Conservation (phyloP, 2,329 filamentous ascomycete genomes). For the Bretziella fagacearum region DNA sequence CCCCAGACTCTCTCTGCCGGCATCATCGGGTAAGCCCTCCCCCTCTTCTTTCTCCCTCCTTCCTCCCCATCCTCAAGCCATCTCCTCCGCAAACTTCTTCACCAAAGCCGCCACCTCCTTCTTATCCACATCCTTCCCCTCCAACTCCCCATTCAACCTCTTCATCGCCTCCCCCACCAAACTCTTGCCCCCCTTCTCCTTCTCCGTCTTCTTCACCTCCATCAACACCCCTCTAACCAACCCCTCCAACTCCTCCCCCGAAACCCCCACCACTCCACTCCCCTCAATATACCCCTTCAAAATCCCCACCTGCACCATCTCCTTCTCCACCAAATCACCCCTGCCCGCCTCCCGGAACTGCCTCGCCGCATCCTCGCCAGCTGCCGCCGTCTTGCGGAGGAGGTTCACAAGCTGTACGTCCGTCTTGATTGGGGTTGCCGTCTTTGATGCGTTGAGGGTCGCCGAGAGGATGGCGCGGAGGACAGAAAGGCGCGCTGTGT, state of each 20-base stretch:
- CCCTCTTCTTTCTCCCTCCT: too few species aligned
- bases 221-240: conserved; percentile 36
- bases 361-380: conserved; percentile 38
- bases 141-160: conserved; percentile 35
- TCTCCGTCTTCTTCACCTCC: conserved; percentile 28
- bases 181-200: conserved; percentile 27
- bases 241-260: conserved; percentile 38
- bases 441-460: conserved; percentile 62
- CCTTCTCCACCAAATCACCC: conserved; percentile 52
- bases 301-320: conserved; percentile 46
- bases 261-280: conserved; percentile 41
- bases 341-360: conserved; percentile 50
- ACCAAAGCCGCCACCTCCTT: conserved; percentile 43
- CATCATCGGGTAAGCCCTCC: too few species aligned
- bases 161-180: conserved; percentile 47
- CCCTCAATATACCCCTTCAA: conserved; percentile 46
- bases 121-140: conserved; percentile 48
- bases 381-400: conserved; percentile 45
- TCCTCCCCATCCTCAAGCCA: neutral
- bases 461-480: conserved; percentile 52
- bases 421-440: conserved; percentile 47
- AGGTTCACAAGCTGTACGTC: conserved; percentile 53
- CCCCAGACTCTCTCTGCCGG: too few species aligned
- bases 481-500: conserved; percentile 46
- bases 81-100: conserved; percentile 28